These are phyloP conservation scores for Pseudogymnoascus sp. DNA, from an alignment of 2,329 filamentous ascomycete genomes.

Conservation along the genomic window DNA sequence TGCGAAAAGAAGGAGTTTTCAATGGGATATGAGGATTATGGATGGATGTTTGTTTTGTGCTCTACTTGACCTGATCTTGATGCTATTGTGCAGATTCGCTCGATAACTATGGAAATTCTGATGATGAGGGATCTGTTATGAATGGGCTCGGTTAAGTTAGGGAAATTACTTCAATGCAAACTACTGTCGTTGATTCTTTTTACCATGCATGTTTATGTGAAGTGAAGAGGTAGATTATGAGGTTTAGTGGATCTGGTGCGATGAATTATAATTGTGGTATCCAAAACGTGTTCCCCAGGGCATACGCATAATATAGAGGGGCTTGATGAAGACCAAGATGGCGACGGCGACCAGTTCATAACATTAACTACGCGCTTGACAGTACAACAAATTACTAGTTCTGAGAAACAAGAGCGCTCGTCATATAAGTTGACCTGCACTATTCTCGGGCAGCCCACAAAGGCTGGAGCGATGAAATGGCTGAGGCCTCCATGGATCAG, in stretches of 20 bases:
- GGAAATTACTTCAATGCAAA: neutral
- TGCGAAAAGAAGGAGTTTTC: neutral
- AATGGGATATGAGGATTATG: neutral
- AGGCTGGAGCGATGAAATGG: no score
- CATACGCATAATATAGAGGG: neutral
- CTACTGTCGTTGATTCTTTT: neutral
- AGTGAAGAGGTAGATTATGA: neutral
- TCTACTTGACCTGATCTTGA: neutral
- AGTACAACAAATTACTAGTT: no score
- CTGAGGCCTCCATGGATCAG: no score
- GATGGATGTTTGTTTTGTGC: neutral
- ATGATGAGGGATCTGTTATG: neutral
- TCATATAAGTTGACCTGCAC: no score
- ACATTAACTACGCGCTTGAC: no score
- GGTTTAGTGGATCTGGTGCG: neutral
- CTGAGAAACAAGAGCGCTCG: no score
- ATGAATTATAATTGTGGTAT: neutral
- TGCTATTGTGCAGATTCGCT: neutral
- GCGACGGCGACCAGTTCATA: no score
- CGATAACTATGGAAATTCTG: neutral
- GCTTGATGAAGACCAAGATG: no score
- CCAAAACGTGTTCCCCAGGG: neutral
- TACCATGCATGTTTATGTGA: neutral
- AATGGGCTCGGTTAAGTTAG: neutral
- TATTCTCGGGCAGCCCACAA: no score